Base-by-base conservation (phyloP, 768 basidiomycete genomes). In the Termitomyces sp. region DNA sequence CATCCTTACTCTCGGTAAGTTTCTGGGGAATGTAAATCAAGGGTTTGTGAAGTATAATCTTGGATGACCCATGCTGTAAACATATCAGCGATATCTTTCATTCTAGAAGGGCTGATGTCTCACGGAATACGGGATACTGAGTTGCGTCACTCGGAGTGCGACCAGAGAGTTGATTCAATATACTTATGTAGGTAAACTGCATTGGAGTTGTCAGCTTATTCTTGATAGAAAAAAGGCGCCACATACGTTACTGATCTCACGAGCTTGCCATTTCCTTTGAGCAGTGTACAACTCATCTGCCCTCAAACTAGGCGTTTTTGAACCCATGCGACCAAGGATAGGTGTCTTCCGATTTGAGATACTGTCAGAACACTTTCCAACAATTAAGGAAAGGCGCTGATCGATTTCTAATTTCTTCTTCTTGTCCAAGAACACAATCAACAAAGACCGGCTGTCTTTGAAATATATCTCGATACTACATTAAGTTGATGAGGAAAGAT, bases 131-230 rank as follows among this genome's bases (percentile, higher is more conserved):
- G 0, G 94, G 94, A 69, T 94, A 97, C 61, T 95, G 93, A 0
- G 95, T 96, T 10, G 94, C 92, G 73, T 97, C 94, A 64, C 88
- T 93, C 1, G 94, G 93, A 3, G 94, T 97, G 20, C 94, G 81
- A 40, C 94, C 94, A 3, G 94, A 95, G 20, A 91, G 81, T 66
- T 96, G 93, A 62, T 97, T 97, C 52, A 97, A 72, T 52, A 97
- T 83, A 57, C 89, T 88, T 47, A 96, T 70, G 68, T 95, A 96
- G 1, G 90, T 87, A 67, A 92, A 96, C 93, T 95, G 53, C 29
- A 53, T 23, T 43, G 46, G 5, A 51, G 33, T 43, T 7, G 15
- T 48, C 41, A 42, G 51, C 48, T 39, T 27, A 23, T 49, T 42
- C 12, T 50, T 29, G 7, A 46, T 52, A 4, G 36, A 22, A 39